Evolutionary conservation across 768 basidiomycete species (phyloP).

Genomic region (Lactarius hatsudake): DNA sequence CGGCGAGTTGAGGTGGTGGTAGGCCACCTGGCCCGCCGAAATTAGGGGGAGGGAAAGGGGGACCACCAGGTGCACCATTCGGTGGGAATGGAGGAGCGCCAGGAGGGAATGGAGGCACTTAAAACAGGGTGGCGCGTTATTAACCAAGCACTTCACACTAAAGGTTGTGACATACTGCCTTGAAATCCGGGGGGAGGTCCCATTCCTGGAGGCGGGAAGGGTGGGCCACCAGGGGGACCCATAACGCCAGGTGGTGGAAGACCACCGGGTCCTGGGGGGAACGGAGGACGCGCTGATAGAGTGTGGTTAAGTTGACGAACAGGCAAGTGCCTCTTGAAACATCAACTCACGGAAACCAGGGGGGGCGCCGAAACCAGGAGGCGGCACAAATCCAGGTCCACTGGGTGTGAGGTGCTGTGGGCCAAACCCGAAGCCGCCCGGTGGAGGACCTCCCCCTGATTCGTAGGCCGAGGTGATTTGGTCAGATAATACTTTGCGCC

Average conservation of each 20-base stretch:
- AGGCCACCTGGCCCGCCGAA: conserved; percentile 33
- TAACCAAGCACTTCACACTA: background rate
- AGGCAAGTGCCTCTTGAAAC: background rate
- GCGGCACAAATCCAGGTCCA: conserved; percentile 45
- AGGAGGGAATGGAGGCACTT: conserved; percentile 51
- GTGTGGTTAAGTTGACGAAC: background rate
- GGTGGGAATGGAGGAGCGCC: conserved; percentile 42
- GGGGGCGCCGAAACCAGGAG: conserved; percentile 49
- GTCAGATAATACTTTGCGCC: conserved; percentile 96
- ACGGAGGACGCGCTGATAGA: conserved; percentile 58
- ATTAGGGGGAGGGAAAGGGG: conserved; percentile 38
- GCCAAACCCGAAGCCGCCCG: conserved; percentile 83
- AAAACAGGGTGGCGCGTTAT: background rate
- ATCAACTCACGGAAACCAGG: conserved; percentile 22
- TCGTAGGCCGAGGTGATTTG: conserved; percentile 96
- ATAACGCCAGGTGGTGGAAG: conserved; percentile 48
- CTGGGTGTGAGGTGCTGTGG: conserved; percentile 67
- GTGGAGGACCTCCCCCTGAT: conserved; percentile 78
- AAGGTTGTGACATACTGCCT: conserved; percentile 41
- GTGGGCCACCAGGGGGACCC: conserved; percentile 59
- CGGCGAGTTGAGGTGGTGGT: conserved; percentile 20
- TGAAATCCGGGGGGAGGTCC: conserved; percentile 42
- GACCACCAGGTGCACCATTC: conserved; percentile 24
- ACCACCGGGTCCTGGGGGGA: conserved; percentile 52
- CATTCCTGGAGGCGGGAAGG: conserved; percentile 65